These are phyloP conservation scores for Amauroascus verrucosus DNA, from an alignment of 2,329 filamentous ascomycete species.

Conservation along the genomic window DNA sequence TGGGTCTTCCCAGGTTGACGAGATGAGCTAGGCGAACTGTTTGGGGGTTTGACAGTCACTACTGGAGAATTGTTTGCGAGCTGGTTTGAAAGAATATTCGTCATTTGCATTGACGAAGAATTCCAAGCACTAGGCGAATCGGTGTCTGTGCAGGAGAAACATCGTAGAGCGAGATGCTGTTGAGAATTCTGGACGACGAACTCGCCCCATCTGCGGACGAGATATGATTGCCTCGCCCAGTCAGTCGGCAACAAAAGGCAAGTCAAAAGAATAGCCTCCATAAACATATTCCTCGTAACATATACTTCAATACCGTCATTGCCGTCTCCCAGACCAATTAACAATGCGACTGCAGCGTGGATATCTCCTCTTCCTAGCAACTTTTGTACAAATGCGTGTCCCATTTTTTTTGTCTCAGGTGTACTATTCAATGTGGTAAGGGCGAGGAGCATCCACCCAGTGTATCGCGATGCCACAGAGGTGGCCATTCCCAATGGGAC, in stretches of 20 bases:
- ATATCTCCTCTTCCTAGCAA: slow-evolving; percentile 82
- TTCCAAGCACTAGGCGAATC: slow-evolving; percentile 81
- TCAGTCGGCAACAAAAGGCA: slow-evolving; percentile 73
- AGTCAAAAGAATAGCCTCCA: slow-evolving; percentile 85
- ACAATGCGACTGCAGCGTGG: slow-evolving; percentile 82
- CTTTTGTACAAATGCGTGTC: slow-evolving; percentile 79
- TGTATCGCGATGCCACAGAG: slow-evolving; percentile 78
- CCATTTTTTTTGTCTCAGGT: slow-evolving; percentile 77
- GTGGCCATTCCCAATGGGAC: slow-evolving; percentile 64
- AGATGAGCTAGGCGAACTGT: slow-evolving; percentile 46
- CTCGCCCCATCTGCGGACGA: slow-evolving; percentile 92
- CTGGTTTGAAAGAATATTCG: slow-evolving; percentile 39
- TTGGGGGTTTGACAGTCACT: slow-evolving; percentile 54
- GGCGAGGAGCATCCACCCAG: slow-evolving; percentile 94
- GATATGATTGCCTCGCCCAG: slow-evolving; percentile 80
- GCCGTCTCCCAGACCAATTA: slow-evolving; percentile 82
- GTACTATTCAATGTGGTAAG: slow-evolving; percentile 74
- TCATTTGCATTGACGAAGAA: slow-evolving; percentile 64
- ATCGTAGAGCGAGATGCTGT: slow-evolving; percentile 81
- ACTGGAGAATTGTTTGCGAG: slow-evolving; percentile 38
- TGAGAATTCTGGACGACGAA: slow-evolving; percentile 77
- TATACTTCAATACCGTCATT: slow-evolving; percentile 97
- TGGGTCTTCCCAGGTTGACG: slow-evolving; percentile 64
- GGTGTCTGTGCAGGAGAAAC: slow-evolving; percentile 79
- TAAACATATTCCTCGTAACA: slow-evolving; percentile 76